phyloP scores from a whole-genome alignment of 192 early-diverging fungal genomes.

The Radiomyces spectabilis region DNA sequence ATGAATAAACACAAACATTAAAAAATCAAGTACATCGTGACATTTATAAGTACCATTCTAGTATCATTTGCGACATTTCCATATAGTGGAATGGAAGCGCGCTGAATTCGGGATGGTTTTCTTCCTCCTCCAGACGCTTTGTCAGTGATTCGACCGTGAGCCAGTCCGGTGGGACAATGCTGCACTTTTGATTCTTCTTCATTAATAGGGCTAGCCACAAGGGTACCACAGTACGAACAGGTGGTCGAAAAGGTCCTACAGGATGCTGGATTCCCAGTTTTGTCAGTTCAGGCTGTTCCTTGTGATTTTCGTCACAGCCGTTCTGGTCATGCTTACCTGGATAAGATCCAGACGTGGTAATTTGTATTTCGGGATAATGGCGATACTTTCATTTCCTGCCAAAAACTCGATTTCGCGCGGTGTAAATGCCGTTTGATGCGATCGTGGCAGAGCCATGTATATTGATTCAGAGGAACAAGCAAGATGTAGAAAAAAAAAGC shows the following conservation, averaged over 20 bases:
- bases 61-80: slow-evolving; percentile 72
- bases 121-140: slow-evolving; percentile 60
- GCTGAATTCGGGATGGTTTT: slow-evolving; percentile 52
- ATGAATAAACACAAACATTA: not conserved
- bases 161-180: slow-evolving; percentile 77
- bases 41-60: slow-evolving; percentile 50
- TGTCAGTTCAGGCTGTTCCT: too few species aligned
- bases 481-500: slow-evolving; percentile 8
- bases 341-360: slow-evolving; percentile 71
- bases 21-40: slow-evolving; percentile 5
- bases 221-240: slow-evolving; percentile 66
- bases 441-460: slow-evolving; percentile 39
- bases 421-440: slow-evolving; percentile 46
- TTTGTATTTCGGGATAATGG: slow-evolving; percentile 64
- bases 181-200: slow-evolving; percentile 77
- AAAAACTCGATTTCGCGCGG: slow-evolving; percentile 84
- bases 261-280: too few species aligned
- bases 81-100: slow-evolving; percentile 72
- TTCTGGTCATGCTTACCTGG: too few species aligned
- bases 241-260: slow-evolving; percentile 81
- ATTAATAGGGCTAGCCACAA: slow-evolving; percentile 84
- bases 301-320: too few species aligned
- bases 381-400: slow-evolving; percentile 69
- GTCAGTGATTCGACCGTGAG: slow-evolving; percentile 65
- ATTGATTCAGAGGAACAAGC: not conserved